These are phyloP conservation scores for Dicorynia guianensis DNA, from an alignment of 306 rosid genomes.

Conservation along the genomic window DNA sequence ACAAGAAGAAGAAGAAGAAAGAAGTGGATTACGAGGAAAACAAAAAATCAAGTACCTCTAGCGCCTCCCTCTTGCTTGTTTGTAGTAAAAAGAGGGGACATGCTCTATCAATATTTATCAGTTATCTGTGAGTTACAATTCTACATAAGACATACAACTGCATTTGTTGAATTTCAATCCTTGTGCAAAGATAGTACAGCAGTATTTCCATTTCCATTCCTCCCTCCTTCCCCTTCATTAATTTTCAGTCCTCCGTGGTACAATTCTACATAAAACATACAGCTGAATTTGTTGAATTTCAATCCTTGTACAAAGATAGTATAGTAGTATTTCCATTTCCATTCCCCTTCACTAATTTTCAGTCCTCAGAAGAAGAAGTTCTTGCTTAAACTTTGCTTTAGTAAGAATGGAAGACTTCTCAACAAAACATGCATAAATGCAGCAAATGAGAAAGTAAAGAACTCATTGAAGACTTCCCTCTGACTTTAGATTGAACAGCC, in stretches of 20 bases:
- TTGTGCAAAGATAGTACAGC: not conserved
- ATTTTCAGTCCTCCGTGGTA: constrained; percentile 7
- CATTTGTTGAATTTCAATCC: not conserved
- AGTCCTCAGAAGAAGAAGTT: not conserved
- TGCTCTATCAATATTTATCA: not conserved
- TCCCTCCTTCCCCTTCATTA: not conserved
- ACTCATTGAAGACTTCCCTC: constrained; percentile 44
- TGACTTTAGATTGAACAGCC: constrained; percentile 37
- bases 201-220: constrained; percentile 15
- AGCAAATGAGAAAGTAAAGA: not conserved
- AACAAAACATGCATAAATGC: not conserved
- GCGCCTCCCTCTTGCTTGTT: not conserved
- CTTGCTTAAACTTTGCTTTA: constrained; percentile 57
- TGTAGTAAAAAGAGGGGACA: too few relatives aligned
- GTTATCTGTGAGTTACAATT: not conserved
- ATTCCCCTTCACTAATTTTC: constrained; percentile 2
- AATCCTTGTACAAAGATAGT: not conserved
- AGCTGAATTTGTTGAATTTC: not conserved
- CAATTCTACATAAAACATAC: constrained; percentile 25
- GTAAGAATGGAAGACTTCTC: constrained; percentile 46
- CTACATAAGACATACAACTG: constrained; percentile 16
- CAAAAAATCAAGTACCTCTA: not conserved
- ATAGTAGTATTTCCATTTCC: not conserved
- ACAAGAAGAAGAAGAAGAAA: too few relatives aligned
- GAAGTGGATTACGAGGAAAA: not conserved